Percentiles rank a stretch among this genome's conserved stretches.
These are phyloP conservation scores for Teunomyces kruisii DNA, from an alignment of 805 yeast genomes.

Conservation along the genomic window DNA sequence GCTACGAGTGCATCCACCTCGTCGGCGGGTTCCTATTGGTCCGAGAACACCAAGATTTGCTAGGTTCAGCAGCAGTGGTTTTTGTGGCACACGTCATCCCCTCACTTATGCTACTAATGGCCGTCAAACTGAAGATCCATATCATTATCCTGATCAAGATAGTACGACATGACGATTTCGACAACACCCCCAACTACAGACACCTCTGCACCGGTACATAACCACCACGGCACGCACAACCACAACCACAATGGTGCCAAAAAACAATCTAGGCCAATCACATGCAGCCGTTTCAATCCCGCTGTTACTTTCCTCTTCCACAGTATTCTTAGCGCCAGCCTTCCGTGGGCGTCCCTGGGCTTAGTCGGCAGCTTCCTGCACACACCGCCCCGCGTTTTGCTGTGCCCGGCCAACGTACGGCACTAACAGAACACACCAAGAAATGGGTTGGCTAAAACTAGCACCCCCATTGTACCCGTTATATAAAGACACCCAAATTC, in stretches of 20 bases:
- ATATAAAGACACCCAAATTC: not conserved
- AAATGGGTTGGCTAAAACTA: not conserved
- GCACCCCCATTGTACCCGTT: not conserved
- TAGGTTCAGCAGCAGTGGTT: not conserved
- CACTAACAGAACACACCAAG: not conserved
- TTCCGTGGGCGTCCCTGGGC: too few relatives aligned
- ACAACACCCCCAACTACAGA: not conserved
- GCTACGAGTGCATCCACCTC: not conserved
- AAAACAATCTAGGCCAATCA: too few relatives aligned
- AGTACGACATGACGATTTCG: not conserved
- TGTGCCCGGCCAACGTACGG: not conserved
- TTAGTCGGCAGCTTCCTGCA: too few relatives aligned
- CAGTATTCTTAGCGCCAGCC: too few relatives aligned
- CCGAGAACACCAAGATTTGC: not conserved
- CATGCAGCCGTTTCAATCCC: too few relatives aligned
- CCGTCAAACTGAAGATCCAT: not conserved
- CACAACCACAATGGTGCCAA: too few relatives aligned
- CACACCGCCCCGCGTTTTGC: not conserved
- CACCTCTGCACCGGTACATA: too few relatives aligned
- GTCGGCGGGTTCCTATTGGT: not conserved
- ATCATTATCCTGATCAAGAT: not conserved
- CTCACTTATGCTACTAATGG: not conserved
- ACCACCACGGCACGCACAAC: too few relatives aligned
- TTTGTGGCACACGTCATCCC: not conserved
- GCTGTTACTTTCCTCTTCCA: too few relatives aligned